Base-by-base conservation (phyloP, 2,329 filamentous ascomycete genomes). In the Cylindrodendrum hubeiense region DNA sequence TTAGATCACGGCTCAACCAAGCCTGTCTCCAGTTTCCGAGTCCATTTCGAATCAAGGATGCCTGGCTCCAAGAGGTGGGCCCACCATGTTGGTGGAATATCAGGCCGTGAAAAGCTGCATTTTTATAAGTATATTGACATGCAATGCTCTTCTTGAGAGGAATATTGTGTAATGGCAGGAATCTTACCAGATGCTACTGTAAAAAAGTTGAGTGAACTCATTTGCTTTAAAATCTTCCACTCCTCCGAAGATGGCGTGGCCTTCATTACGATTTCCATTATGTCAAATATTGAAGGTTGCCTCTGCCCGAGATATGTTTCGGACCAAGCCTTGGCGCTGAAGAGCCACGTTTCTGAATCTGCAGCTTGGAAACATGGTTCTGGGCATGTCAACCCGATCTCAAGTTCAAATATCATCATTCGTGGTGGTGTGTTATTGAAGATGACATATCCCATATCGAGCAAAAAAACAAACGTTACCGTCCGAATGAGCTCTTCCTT, bases 361-460 rank as follows among this genome's bases (percentile, higher is more conserved):
- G 21, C 19, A 4, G 67, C 66, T 10, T 57, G 19, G 12, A 69
- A 69, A 1, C 54, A 51, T 4, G 33, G 22, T 5, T 70, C 66
- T 0, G 57, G 37, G 34, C 49, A 55, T 0, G 63, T 21, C 1
- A 70, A 13, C n/a, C 63, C 37, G 12, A 69, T 69, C 5, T 34
- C 37, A 12, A 70, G 7, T 21, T 70, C 67, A 1, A 4, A 33
- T 3, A 59, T 33, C 0, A 63, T 41, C 67, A 70, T 69, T 0
- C 57, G 57, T 1, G 66, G 66, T 12, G 50, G 39, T 3, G 65
- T 28, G 4, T 67, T 67, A n/a, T 69, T 43, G 12, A 69, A 69
- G 21, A 69, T 69, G 12, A 69, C 53, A 4, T 65, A 69, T 0
- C 63, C 67, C 12, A 60, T 67, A 21, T 70, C 66, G 4, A 70